phyloP scores from a whole-genome alignment of 1,284 basidiomycete species.

The Trichosporon ovoides region DNA sequence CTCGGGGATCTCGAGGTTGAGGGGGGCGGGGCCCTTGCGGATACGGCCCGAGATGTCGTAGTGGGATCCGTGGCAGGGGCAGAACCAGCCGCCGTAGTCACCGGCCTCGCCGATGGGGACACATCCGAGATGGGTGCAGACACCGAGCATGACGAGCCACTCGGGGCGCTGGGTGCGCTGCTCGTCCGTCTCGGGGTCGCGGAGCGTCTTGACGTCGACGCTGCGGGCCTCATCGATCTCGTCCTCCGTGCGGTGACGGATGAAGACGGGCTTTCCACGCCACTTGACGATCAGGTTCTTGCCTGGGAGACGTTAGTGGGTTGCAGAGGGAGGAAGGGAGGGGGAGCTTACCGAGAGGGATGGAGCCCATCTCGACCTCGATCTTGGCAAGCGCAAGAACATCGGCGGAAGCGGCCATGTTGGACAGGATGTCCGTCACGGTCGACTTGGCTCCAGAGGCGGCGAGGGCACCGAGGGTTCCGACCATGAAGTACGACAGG shows the following conservation, averaged over 20 bases:
- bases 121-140: constrained; percentile 98
- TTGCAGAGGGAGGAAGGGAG: too few relatives aligned
- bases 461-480: constrained; percentile 86
- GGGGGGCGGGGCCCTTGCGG: constrained; percentile 89
- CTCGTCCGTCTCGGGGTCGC: constrained; percentile 90
- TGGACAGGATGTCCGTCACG: constrained; percentile 89
- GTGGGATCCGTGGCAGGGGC: constrained; percentile 97
- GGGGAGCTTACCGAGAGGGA: constrained; percentile 88
- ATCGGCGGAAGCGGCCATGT: constrained; percentile 95
- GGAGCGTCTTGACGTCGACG: constrained; percentile 76
- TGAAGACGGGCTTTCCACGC: constrained; percentile 99
- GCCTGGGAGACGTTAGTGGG: constrained; percentile 21
- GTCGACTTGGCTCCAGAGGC: constrained; percentile 92
- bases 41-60: constrained; percentile 80
- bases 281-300: constrained; percentile 85
- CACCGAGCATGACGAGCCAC: constrained; percentile 96
- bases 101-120: constrained; percentile 97
- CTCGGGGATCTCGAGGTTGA: constrained; percentile 88
- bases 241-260: constrained; percentile 85
- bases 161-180: constrained; percentile 88
- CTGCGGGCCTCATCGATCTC: constrained; percentile 92
- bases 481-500: constrained; percentile 96
- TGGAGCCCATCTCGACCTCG: constrained; percentile 83
- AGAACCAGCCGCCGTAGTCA: constrained; percentile 98
- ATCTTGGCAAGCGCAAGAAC: constrained; percentile 97